phyloP scores from a whole-genome alignment of 345 rosid species.

The Syzygium grande region DNA sequence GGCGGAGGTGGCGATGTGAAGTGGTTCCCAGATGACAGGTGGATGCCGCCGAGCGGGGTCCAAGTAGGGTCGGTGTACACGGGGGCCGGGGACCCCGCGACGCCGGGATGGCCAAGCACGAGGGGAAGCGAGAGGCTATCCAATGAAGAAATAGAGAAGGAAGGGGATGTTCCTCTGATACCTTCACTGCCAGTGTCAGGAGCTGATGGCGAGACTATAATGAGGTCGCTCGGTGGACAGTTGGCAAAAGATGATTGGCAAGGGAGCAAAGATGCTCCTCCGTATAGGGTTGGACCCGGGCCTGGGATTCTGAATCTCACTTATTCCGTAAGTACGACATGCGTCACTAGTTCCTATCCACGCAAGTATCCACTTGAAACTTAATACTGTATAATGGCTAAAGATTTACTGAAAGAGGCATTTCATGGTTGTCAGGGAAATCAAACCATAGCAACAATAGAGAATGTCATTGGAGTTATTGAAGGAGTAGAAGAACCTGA shows the following conservation, averaged over 20 bases:
- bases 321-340: constrained; percentile 35
- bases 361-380: background rate
- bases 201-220: constrained; percentile 56
- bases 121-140: constrained; percentile 67
- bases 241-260: constrained; percentile 54
- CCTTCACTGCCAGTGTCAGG: constrained; percentile 76
- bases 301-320: constrained; percentile 58
- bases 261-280: constrained; percentile 47
- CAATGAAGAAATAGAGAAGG: constrained; percentile 40
- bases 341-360: background rate
- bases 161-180: constrained; percentile 47
- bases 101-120: constrained; percentile 81
- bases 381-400: background rate
- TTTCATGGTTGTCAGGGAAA: constrained; percentile 38
- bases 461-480: constrained; percentile 74
- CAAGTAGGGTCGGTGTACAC: constrained; percentile 69
- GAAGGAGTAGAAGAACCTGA: constrained; percentile 82
- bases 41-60: constrained; percentile 88
- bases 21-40: constrained; percentile 57
- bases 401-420: background rate
- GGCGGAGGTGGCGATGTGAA: constrained; percentile 31
- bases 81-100: constrained; percentile 63
- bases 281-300: constrained; percentile 67
- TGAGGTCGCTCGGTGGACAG: constrained; percentile 43
- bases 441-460: constrained; percentile 44